A percentile compares a stretch with the other conserved stretches of the same genome.
phyloP scores from a whole-genome alignment of 306 rosid species.

The Malus domestica region DNA sequence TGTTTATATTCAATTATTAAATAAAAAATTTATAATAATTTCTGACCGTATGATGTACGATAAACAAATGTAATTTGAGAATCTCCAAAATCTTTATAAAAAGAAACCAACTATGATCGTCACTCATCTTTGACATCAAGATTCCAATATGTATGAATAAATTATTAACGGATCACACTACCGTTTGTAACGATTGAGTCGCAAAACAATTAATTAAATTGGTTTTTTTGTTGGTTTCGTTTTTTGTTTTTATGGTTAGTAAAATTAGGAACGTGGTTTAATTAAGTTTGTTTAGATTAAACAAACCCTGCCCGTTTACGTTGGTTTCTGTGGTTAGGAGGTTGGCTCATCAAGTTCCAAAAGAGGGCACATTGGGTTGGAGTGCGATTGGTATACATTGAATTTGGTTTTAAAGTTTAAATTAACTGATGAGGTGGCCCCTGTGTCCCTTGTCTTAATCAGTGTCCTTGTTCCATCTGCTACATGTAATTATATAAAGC shows the following conservation, averaged over 20 bases:
- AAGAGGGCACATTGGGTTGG: neutral
- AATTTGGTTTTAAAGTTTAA: neutral
- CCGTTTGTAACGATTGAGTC: neutral
- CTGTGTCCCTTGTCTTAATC: neutral
- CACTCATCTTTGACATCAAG: no score
- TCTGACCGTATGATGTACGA: rapidly evolving
- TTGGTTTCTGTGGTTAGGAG: neutral
- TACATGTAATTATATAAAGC: neutral
- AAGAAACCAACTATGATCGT: rapidly evolving
- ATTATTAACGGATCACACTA: neutral
- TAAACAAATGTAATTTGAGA: no score
- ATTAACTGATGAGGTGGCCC: neutral
- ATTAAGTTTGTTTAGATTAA: neutral
- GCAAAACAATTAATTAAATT: neutral
- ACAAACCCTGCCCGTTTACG: no score
- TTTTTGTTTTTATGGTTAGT: neutral
- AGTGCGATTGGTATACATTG: neutral
- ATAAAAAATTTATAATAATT: no score
- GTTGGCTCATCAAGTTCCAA: neutral
- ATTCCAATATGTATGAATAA: neutral
- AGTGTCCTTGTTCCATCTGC: neutral
- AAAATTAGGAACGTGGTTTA: neutral
- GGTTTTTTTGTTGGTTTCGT: neutral
- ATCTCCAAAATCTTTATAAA: no score
- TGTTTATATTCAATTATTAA: no score